Evolutionary conservation across 371 early-diverging fungal genomes (phyloP).

Genomic region (Rhizopus microsporus): DNA sequence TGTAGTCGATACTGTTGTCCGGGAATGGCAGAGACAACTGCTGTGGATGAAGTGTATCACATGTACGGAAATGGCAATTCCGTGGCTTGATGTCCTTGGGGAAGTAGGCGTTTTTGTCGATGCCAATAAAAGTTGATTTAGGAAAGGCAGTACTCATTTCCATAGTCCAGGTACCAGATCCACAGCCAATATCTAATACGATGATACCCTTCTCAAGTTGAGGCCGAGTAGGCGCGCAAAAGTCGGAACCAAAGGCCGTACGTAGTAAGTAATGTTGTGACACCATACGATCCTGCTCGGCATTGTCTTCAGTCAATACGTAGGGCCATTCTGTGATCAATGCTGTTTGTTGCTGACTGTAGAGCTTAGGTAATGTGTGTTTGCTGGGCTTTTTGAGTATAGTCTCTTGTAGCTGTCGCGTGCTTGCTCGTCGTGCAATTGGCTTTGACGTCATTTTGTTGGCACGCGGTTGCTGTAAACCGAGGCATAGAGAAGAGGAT

Average conservation of each 20-base stretch:
- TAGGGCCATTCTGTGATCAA: constrained; percentile 25
- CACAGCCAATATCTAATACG: constrained; percentile 49
- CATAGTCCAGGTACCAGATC: constrained; percentile 52
- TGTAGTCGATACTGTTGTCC: constrained; percentile 51
- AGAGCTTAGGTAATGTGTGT: not conserved
- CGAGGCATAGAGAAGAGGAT: not conserved
- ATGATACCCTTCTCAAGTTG: constrained; percentile 42
- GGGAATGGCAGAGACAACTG: constrained; percentile 37
- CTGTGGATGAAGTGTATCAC: constrained; percentile 20
- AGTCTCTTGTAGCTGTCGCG: not conserved
- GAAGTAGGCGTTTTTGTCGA: constrained; percentile 32
- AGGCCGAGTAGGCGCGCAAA: constrained; percentile 31
- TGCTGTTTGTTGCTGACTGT: not conserved
- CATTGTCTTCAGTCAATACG: constrained; percentile 33
- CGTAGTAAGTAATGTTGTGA: constrained; percentile 51
- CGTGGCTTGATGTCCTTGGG: constrained; percentile 48
- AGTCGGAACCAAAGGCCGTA: constrained; percentile 47
- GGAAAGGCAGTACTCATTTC: constrained; percentile 49
- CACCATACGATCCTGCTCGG: constrained; percentile 48
- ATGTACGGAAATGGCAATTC: constrained; percentile 45
- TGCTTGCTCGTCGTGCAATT: not conserved
- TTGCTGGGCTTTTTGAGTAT: constrained; percentile 6
- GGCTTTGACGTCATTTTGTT: not conserved
- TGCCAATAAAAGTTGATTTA: constrained; percentile 42
- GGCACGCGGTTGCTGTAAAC: not conserved